Evolutionary conservation across 2,329 filamentous ascomycete genomes (phyloP).

Genomic region (Apiospora malaysiana): DNA sequence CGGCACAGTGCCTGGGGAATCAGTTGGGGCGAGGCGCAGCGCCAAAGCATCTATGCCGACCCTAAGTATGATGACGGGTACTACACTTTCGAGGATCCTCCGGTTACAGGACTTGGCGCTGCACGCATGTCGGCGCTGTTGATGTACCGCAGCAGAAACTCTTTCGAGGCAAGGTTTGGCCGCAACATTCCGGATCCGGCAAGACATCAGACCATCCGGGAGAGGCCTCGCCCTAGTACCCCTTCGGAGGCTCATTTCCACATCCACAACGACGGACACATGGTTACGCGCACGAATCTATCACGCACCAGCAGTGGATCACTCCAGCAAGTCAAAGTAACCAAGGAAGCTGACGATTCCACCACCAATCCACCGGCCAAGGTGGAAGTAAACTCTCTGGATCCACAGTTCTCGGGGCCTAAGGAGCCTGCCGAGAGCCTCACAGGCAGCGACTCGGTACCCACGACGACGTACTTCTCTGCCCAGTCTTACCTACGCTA

Average conservation of each 20-base stretch:
- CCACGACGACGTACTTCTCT: conserved; percentile 89
- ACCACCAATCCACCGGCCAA: conserved; percentile 31
- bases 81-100: conserved; percentile 86
- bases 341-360: conserved; percentile 38
- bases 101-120: conserved; percentile 84
- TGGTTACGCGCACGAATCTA: conserved; percentile 58
- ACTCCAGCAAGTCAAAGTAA: conserved; percentile 26
- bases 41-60: conserved; percentile 95
- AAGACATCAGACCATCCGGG: conserved; percentile 82
- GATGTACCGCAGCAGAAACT: conserved; percentile 95
- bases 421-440: conserved; percentile 51
- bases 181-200: conserved; percentile 89
- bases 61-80: conserved; percentile 99
- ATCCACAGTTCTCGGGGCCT: conserved; percentile 76
- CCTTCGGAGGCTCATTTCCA: conserved; percentile 77
- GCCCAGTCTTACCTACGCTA: conserved; percentile 97
- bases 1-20: conserved; percentile 89
- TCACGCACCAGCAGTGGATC: conserved; percentile 55
- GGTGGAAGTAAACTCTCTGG: conserved; percentile 45
- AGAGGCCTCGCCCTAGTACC: conserved; percentile 62
- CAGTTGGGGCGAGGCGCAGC: conserved; percentile 87
- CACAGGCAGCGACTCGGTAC: conserved; percentile 56
- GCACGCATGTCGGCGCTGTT: conserved; percentile 96
- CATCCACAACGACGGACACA: conserved; percentile 84
- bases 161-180: conserved; percentile 94